phyloP scores from a whole-genome alignment of 2,329 filamentous ascomycete genomes.

The Claviceps capensis region DNA sequence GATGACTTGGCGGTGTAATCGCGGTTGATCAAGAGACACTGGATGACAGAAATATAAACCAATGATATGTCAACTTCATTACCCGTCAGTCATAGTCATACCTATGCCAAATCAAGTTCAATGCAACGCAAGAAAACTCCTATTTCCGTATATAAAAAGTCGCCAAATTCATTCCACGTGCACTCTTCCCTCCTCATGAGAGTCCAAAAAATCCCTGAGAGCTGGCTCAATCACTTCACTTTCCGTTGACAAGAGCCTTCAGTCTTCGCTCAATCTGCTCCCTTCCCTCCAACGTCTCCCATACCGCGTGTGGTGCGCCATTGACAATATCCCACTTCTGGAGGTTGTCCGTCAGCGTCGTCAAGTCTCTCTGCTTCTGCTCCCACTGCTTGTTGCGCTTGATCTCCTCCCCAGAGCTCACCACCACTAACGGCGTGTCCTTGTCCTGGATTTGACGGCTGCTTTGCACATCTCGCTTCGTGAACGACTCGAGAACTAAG shows the following conservation, averaged over 20 bases:
- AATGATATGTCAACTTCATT: background rate
- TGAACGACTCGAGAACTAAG: slow-evolving; percentile 72
- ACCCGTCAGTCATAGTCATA: background rate
- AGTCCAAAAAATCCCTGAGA: background rate
- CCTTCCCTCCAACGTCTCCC: slow-evolving; percentile 61
- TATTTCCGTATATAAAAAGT: background rate
- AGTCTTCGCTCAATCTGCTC: slow-evolving; percentile 67
- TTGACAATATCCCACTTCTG: slow-evolving; percentile 77
- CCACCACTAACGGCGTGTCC: slow-evolving; percentile 63
- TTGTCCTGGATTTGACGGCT: slow-evolving; percentile 66
- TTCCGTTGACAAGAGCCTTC: slow-evolving; percentile 42
- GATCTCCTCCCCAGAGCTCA: slow-evolving; percentile 68
- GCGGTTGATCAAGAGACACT: too few species aligned
- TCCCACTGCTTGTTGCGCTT: slow-evolving; percentile 60
- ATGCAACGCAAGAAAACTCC: too few species aligned
- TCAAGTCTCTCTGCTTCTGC: slow-evolving; percentile 72
- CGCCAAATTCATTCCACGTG: background rate
- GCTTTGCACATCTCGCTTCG: slow-evolving; percentile 66
- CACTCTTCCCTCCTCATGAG: background rate
- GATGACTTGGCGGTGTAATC: too few species aligned
- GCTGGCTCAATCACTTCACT: background rate
- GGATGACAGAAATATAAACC: too few species aligned
- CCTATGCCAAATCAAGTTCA: too few species aligned
- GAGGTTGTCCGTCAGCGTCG: slow-evolving; percentile 64
- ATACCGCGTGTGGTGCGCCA: slow-evolving; percentile 74